Percentiles rank a stretch among this genome's conserved stretches.
Evolutionary conservation across 371 early-diverging fungal genomes (phyloP).

Genomic region (Rhizomucor pusillus): DNA sequence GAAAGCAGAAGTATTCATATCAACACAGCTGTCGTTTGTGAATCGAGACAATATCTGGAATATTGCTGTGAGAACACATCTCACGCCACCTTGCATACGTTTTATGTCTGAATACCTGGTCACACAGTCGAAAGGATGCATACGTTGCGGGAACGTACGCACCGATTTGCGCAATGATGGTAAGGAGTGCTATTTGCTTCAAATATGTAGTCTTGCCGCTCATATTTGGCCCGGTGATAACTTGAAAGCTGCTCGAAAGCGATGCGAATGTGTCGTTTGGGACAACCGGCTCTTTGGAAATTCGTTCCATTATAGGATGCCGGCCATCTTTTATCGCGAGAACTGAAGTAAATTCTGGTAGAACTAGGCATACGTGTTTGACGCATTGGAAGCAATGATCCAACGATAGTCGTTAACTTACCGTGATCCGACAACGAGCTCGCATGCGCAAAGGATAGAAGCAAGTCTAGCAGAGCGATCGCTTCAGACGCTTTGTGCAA

Average conservation of each 20-base stretch:
- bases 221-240: constrained; percentile 99
- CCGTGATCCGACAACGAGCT: constrained; percentile 56
- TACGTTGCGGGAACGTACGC: constrained; percentile 91
- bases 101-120: constrained; percentile 41
- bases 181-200: constrained; percentile 83
- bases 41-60: constrained; percentile 59
- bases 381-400: too few relatives aligned
- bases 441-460: constrained; percentile 69
- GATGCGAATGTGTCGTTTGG: constrained; percentile 81
- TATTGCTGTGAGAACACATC: not conserved
- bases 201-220: constrained; percentile 95
- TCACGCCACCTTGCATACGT: not conserved
- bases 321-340: constrained; percentile 78
- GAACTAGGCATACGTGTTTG: constrained; percentile 41
- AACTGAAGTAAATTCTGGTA: constrained; percentile 81
- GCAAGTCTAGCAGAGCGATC: constrained; percentile 80
- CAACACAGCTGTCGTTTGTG: constrained; percentile 69
- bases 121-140: constrained; percentile 76
- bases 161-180: constrained; percentile 96
- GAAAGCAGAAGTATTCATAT: constrained; percentile 79
- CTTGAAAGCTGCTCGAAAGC: constrained; percentile 67
- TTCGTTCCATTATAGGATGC: constrained; percentile 78
- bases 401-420: constrained; percentile 23
- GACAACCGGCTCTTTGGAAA: constrained; percentile 50
- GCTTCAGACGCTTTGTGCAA: constrained; percentile 82